Evolutionary conservation across 2,329 filamentous ascomycete species (phyloP).

Genomic region (Macroventuria anomochaeta): DNA sequence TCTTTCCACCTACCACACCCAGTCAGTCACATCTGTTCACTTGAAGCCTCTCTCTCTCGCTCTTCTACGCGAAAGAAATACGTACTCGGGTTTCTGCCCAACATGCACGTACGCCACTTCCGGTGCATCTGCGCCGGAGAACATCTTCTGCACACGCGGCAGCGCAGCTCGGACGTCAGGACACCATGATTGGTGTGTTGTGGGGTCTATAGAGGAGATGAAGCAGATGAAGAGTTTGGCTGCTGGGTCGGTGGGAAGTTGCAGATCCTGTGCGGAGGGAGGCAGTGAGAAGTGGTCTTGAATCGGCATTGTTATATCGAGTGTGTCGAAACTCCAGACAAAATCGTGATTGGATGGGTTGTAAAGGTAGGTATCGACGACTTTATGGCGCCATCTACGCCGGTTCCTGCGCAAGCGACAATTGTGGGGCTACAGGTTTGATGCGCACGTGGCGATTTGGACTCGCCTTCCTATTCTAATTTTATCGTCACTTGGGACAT

Average conservation of each 20-base stretch:
- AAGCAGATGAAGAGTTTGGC: conserved; percentile 17
- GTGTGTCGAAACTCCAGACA: too few species aligned
- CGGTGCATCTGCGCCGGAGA: conserved; percentile 1
- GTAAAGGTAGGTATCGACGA: too few species aligned
- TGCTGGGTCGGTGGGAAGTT: not conserved
- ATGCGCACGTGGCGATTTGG: not conserved
- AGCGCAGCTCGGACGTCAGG: conserved; percentile 22
- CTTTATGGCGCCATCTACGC: not conserved
- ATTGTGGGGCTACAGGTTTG: not conserved
- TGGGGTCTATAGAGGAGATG: conserved; percentile 14
- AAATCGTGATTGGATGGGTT: not conserved
- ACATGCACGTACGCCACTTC: conserved; percentile 13
- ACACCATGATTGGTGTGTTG: conserved; percentile 19
- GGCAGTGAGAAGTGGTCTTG: conserved; percentile 13
- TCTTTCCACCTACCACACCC: conserved; percentile 9
- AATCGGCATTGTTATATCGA: conserved; percentile 15
- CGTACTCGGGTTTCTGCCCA: conserved; percentile 19
- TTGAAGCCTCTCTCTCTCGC: too few species aligned
- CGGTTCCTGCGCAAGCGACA: not conserved
- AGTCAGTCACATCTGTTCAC: not conserved
- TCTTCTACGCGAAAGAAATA: too few species aligned
- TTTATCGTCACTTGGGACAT: not conserved
- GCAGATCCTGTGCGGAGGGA: conserved; percentile 7
- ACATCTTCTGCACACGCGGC: conserved; percentile 6
- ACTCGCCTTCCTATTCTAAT: not conserved